A percentile compares a stretch with the other conserved stretches of the same genome.
Evolutionary conservation across 768 basidiomycete species (phyloP).

Genomic region (Hortiboletus flavorubellus): DNA sequence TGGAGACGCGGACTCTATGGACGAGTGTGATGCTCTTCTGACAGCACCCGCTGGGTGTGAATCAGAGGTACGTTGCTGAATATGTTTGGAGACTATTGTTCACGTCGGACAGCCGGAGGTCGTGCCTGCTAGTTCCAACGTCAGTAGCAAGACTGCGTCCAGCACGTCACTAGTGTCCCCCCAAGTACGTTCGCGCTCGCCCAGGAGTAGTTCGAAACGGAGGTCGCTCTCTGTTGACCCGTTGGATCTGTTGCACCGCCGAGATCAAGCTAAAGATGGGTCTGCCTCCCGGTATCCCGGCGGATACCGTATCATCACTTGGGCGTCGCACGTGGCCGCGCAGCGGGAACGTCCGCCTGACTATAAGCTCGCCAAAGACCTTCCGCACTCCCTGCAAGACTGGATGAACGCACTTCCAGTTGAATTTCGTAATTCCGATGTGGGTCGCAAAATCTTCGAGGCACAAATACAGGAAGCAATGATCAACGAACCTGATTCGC

Average conservation of each 20-base stretch:
- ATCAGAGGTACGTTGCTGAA: slow-evolving; percentile 6
- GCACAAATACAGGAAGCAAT: slow-evolving; percentile 61
- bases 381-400: slow-evolving; percentile 66
- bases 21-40: slow-evolving; percentile 18
- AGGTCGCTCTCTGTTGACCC: neutral
- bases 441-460: slow-evolving; percentile 56
- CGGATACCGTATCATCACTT: slow-evolving; percentile 20
- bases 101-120: slow-evolving; percentile 7
- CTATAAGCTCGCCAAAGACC: slow-evolving; percentile 40
- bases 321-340: slow-evolving; percentile 19
- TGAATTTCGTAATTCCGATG: slow-evolving; percentile 37
- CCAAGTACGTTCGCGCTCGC: neutral
- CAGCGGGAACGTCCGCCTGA: slow-evolving; percentile 19
- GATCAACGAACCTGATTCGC: slow-evolving; percentile 66
- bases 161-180: slow-evolving; percentile 9
- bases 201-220: neutral
- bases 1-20: slow-evolving; percentile 7
- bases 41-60: neutral
- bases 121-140: neutral
- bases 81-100: neutral
- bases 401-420: slow-evolving; percentile 53
- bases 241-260: neutral
- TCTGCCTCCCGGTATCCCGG: neutral
- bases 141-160: slow-evolving; percentile 17
- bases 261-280: neutral